phyloP scores from a whole-genome alignment of 306 rosid species.

The Gleditsia sinensis region DNA sequence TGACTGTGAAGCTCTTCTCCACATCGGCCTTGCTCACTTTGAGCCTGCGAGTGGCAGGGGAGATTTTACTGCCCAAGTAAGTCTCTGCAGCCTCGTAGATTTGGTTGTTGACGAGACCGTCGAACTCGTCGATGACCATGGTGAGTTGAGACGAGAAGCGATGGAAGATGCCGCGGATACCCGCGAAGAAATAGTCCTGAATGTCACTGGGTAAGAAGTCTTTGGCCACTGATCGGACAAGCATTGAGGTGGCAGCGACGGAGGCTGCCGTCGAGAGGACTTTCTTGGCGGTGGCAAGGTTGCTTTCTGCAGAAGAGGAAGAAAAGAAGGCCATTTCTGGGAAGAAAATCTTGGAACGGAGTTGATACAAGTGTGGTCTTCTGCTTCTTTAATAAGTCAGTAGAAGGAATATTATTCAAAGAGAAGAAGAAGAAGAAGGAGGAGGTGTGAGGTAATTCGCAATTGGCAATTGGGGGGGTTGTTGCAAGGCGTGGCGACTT shows the following conservation, averaged over 20 bases:
- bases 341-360: background rate
- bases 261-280: constrained; percentile 62
- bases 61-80: constrained; percentile 55
- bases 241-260: constrained; percentile 58
- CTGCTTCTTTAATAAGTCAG: background rate
- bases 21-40: constrained; percentile 52
- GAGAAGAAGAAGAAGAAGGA: background rate
- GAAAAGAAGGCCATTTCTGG: constrained; percentile 39
- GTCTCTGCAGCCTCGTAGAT: constrained; percentile 64
- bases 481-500: too few relatives aligned
- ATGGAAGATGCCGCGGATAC: constrained; percentile 26
- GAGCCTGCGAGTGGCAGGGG: constrained; percentile 52
- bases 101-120: constrained; percentile 61
- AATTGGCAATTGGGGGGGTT: too few relatives aligned
- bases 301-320: constrained; percentile 39
- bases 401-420: background rate
- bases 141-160: constrained; percentile 61
- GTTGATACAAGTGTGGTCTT: background rate
- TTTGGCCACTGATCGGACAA: constrained; percentile 50
- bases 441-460: too few relatives aligned
- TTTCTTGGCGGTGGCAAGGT: constrained; percentile 55
- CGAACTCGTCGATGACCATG: constrained; percentile 65
- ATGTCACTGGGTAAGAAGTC: constrained; percentile 62
- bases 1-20: constrained; percentile 37
- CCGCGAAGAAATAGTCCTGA: constrained; percentile 31